phyloP scores from a whole-genome alignment of 768 basidiomycete species.

The Lactarius deliciosus region DNA sequence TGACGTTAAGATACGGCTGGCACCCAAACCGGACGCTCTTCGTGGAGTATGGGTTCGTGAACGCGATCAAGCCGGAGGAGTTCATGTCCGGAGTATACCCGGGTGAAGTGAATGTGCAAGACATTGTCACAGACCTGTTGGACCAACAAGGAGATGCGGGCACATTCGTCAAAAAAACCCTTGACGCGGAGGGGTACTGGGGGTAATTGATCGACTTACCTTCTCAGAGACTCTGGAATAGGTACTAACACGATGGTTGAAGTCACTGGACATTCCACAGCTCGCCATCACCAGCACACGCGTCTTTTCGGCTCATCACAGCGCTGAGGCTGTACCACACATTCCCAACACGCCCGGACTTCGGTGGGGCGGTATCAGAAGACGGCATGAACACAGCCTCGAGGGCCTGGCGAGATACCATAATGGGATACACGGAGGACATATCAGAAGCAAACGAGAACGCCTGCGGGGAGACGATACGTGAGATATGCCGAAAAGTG shows the following conservation, averaged over 20 bases:
- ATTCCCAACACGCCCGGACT: slow-evolving; percentile 34
- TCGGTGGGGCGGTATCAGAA: slow-evolving; percentile 27
- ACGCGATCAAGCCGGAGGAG: slow-evolving; percentile 36
- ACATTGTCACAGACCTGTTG: slow-evolving; percentile 52
- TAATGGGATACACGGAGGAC: slow-evolving; percentile 33
- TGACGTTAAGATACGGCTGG: slow-evolving; percentile 75
- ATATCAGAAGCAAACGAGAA: slow-evolving; percentile 36
- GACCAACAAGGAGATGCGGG: slow-evolving; percentile 42
- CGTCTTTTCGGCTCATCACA: slow-evolving; percentile 77
- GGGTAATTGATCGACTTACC: slow-evolving; percentile 48
- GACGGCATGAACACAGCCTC: slow-evolving; percentile 37
- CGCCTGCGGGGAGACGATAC: slow-evolving; percentile 33
- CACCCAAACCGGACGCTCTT: slow-evolving; percentile 79
- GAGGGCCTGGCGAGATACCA: slow-evolving; percentile 53
- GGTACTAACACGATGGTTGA: slow-evolving; percentile 16
- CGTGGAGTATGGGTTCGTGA: slow-evolving; percentile 89
- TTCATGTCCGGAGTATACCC: slow-evolving; percentile 35
- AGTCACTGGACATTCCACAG: slow-evolving; percentile 83
- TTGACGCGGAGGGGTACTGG: slow-evolving; percentile 77
- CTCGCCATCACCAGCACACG: slow-evolving; percentile 58
- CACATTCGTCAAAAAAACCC: slow-evolving; percentile 48
- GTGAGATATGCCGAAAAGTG: slow-evolving; percentile 45
- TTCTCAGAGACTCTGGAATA: slow-evolving; percentile 7
- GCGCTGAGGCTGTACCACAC: slow-evolving; percentile 67
- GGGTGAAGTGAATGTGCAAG: slow-evolving; percentile 66